These are phyloP conservation scores for Yarrowia yakushimensis DNA, from an alignment of 805 yeast genomes.

Conservation along the genomic window DNA sequence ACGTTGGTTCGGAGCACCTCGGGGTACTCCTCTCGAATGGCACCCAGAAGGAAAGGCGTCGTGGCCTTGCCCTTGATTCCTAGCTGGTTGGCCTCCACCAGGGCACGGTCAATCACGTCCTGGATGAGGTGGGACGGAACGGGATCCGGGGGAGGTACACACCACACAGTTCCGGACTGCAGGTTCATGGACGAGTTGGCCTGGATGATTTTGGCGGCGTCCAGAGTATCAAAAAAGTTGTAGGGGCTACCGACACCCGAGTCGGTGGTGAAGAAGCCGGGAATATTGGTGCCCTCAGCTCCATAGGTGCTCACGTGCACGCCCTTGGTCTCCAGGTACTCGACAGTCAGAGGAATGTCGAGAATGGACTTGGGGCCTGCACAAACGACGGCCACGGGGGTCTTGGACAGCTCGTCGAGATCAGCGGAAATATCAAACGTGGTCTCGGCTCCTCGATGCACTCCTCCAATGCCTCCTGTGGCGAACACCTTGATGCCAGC, in stretches of 20 bases:
- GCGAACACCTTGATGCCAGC: slow-evolving; percentile 85
- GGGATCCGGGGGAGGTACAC: slow-evolving; percentile 74
- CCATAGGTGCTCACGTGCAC: slow-evolving; percentile 74
- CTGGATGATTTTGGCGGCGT: slow-evolving; percentile 61
- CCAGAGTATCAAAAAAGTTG: slow-evolving; percentile 48
- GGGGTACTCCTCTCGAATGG: slow-evolving; percentile 46
- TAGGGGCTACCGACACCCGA: slow-evolving; percentile 73
- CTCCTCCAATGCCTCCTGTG: slow-evolving; percentile 93
- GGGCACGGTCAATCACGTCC: slow-evolving; percentile 56
- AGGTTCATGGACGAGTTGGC: slow-evolving; percentile 49
- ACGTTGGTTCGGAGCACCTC: slow-evolving; percentile 63
- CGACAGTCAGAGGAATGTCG: slow-evolving; percentile 77
- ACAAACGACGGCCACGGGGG: slow-evolving; percentile 87
- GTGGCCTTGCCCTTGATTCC: slow-evolving; percentile 67
- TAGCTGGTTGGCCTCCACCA: slow-evolving; percentile 48
- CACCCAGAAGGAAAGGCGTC: slow-evolving; percentile 71
- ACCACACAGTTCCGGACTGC: slow-evolving; percentile 67
- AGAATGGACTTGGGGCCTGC: slow-evolving; percentile 87
- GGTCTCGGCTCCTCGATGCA: slow-evolving; percentile 69
- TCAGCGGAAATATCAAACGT: slow-evolving; percentile 86
- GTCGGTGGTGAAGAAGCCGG: slow-evolving; percentile 78
- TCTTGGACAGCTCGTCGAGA: slow-evolving; percentile 74
- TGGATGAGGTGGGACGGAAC: slow-evolving; percentile 55
- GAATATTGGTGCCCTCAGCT: slow-evolving; percentile 52
- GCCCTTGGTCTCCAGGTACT: slow-evolving; percentile 86